Evolutionary conservation across 345 rosid genomes (phyloP).

Genomic region (Punica granatum): DNA sequence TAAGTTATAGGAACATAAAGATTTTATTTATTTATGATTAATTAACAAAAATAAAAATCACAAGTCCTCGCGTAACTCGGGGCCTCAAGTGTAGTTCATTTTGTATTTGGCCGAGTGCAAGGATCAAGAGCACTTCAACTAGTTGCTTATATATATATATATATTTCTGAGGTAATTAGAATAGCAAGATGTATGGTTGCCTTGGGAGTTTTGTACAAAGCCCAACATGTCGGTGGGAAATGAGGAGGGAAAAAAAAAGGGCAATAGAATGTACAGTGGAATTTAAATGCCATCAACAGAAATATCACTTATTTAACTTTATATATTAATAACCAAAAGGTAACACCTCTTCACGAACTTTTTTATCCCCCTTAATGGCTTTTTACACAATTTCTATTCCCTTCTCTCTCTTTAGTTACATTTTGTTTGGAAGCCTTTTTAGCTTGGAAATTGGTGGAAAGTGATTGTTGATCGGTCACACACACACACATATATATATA

Average conservation of each 20-base stretch:
- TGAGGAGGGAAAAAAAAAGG: background rate
- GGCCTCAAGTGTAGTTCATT: too few relatives aligned
- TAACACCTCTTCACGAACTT: constrained; percentile 18
- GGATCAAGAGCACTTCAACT: too few relatives aligned
- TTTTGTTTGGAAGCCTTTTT: constrained; percentile 46
- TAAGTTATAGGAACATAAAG: too few relatives aligned
- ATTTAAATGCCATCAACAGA: background rate
- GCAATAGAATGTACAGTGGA: background rate
- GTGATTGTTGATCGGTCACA: constrained; percentile 23
- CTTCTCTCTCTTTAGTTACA: background rate
- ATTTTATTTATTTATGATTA: too few relatives aligned
- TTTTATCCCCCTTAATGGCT: constrained; percentile 20
- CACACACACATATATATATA: background rate
- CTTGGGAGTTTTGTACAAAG: background rate
- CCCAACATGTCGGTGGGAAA: constrained; percentile 15
- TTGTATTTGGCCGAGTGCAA: too few relatives aligned
- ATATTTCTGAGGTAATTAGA: too few relatives aligned
- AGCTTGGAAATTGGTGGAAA: constrained; percentile 48
- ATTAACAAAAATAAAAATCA: too few relatives aligned
- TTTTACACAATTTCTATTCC: constrained; percentile 28
- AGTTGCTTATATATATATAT: too few relatives aligned
- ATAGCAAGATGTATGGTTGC: too few relatives aligned
- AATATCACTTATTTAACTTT: constrained; percentile 10
- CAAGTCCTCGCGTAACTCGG: too few relatives aligned
- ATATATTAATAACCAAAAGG: background rate